Conservation (phyloP, 345 rosid genomes). For the Adansonia digitata region DNA sequence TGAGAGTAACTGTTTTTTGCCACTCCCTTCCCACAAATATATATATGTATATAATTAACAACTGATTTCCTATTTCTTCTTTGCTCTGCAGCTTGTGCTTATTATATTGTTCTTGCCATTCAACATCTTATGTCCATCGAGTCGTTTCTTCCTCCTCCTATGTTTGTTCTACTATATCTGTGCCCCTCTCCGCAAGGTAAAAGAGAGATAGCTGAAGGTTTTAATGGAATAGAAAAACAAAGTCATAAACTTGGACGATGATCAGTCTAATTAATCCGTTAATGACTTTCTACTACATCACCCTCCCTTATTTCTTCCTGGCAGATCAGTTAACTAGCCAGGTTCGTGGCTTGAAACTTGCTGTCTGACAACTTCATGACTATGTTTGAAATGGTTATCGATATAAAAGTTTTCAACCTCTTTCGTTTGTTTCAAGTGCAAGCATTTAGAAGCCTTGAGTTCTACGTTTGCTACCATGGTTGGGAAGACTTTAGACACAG, state of each 20-base stretch:
- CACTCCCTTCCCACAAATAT: not conserved
- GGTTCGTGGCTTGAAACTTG: no score
- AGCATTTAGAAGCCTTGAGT: conserved; percentile 67
- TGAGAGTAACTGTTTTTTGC: not conserved
- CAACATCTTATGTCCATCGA: conserved; percentile 16
- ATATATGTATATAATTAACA: not conserved
- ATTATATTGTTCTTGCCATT: conserved; percentile 1
- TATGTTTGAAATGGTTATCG: not conserved
- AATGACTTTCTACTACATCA: no score
- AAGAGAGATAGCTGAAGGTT: no score
- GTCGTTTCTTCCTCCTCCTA: conserved; percentile 30
- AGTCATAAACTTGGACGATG: not conserved
- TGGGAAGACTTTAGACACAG: conserved; percentile 55
- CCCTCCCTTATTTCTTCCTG: conserved; percentile 24
- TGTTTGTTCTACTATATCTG: conserved; percentile 17
- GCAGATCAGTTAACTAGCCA: conserved; percentile 58
- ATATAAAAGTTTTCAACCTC: no score
- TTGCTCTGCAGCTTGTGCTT: conserved; percentile 7
- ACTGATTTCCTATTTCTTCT: not conserved
- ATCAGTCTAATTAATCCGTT: not conserved
- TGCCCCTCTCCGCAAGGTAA: conserved; percentile 41
- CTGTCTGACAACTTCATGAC: not conserved
- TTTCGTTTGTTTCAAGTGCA: no score
- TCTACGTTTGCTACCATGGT: conserved; percentile 63
- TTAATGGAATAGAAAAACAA: not conserved